Evolutionary conservation across 2,329 filamentous ascomycete species (phyloP).

Genomic region (Phialemoniopsis sp.): DNA sequence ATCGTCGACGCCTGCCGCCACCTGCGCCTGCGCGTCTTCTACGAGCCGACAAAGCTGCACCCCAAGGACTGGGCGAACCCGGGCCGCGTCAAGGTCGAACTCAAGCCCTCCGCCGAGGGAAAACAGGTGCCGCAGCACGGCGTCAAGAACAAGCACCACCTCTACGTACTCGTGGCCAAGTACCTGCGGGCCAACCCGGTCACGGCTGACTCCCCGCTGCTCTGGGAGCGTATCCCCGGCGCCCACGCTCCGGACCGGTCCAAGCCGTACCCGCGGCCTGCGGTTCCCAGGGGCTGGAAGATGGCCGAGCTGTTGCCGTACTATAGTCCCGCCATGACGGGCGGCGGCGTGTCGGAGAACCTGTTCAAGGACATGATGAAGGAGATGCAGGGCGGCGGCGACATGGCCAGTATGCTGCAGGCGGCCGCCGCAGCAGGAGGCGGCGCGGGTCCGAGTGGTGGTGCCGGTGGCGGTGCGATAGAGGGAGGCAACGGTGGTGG

Average conservation of each 20-base stretch:
- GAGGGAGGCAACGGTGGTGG: constrained; percentile 16
- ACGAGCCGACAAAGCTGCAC: constrained; percentile 89
- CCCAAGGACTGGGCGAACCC: constrained; percentile 98
- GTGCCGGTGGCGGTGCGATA: constrained; percentile 15
- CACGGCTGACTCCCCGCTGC: constrained; percentile 60
- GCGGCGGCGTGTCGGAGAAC: constrained; percentile 91
- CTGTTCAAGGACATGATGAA: constrained; percentile 96
- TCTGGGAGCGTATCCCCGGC: constrained; percentile 70
- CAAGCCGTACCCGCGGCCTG: constrained; percentile 67
- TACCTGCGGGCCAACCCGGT: constrained; percentile 78
- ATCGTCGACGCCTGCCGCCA: constrained; percentile 81
- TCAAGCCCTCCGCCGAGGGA: constrained; percentile 39
- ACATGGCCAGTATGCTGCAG: constrained; percentile 21
- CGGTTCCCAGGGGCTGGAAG: constrained; percentile 86
- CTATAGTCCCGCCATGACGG: constrained; percentile 83
- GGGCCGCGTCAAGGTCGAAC: constrained; percentile 75
- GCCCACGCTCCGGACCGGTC: constrained; percentile 61
- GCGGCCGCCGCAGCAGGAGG: constrained; percentile 11
- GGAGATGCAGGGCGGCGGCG: constrained; percentile 63
- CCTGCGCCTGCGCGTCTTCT: constrained; percentile 68
- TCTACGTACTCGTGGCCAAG: constrained; percentile 75
- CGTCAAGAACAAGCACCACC: constrained; percentile 77
- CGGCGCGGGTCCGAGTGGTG: constrained; percentile 22
- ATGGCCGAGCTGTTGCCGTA: constrained; percentile 79
- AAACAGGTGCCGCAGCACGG: constrained; percentile 14